phyloP scores from a whole-genome alignment of 164 flowering plant species.

The Dillenia suffruticosa region DNA sequence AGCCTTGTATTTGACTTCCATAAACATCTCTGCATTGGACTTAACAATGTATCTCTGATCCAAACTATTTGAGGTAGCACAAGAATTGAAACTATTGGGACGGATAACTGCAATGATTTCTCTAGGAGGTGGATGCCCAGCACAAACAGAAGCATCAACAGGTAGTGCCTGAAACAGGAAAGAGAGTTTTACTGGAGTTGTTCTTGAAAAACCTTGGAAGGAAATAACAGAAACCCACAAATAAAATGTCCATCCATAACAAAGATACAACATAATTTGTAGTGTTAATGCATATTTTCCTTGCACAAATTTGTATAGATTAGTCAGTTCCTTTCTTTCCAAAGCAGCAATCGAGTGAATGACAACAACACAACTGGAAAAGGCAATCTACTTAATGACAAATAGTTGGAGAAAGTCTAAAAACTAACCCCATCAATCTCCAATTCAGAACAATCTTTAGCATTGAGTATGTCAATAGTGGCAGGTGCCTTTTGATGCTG shows the following conservation, averaged over 20 bases:
- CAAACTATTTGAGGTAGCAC: conserved; percentile 22
- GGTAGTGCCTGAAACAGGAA: conserved; percentile 49
- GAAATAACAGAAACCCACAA: too few relatives aligned
- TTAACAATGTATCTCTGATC: conserved; percentile 55
- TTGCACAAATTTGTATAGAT: too few relatives aligned
- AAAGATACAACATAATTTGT: too few relatives aligned
- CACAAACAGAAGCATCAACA: conserved; percentile 22
- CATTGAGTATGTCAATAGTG: conserved; percentile 41
- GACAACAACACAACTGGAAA: background rate
- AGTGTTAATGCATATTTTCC: too few relatives aligned
- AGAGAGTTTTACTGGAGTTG: background rate
- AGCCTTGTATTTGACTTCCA: conserved; percentile 29
- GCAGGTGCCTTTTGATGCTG: conserved; percentile 43
- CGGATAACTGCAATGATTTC: conserved; percentile 68
- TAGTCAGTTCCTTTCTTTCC: background rate
- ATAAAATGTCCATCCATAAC: too few relatives aligned
- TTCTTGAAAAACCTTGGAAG: background rate
- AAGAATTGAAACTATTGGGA: conserved; percentile 39
- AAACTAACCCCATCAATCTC: conserved; percentile 59
- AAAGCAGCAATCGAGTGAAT: background rate
- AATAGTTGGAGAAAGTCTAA: background rate
- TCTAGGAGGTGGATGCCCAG: conserved; percentile 47
- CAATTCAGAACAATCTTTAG: conserved; percentile 41
- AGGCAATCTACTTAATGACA: background rate
- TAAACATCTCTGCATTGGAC: conserved; percentile 35